Base-by-base conservation (phyloP, 2,329 filamentous ascomycete genomes). In the Tolypocladium pustulatum region DNA sequence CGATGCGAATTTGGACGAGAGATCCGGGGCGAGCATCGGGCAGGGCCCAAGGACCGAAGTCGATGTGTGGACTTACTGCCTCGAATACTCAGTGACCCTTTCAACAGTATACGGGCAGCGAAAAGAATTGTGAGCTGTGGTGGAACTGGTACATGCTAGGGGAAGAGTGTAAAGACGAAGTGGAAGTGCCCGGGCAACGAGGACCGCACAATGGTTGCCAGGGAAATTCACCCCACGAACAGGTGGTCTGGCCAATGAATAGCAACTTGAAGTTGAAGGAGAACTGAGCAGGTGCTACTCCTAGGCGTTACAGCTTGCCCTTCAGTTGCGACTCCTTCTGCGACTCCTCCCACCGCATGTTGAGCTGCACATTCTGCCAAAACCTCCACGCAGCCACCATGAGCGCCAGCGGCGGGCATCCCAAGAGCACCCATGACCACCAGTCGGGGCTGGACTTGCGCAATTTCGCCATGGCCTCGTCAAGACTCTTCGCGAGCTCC, bases 351-450 rank as follows among this genome's bases (percentile, higher is more conserved):
- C 91, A 96, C 60, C 77, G 76, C 71, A 77, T 81, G 73, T 90
- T 89, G 64, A 87, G 85, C 66, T 77, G 80, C 68, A 82, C 80
- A 73, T 92, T 94, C 68, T 84, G 78, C 75, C 86, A 86, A 69
- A 90, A 84, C 65, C 82, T 86, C 86, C 87, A 92, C 34, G 83
- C 73, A 0, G 85, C 90, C 59, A 86, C 81, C 13, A 81, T 74
- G 25, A 86, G 81, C 1, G 87, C 92, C 63, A 95, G 67, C 46
- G 91, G 91, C 63, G 93, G 93, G 68, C 82, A 88, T 43, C 87
- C 73, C 63, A 86, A 75, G 62, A 87, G 69, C 63, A 88, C 59
- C 82, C 84, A 88, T n/a, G 84, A 84, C 93, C 94, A 97, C 90
- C 91, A 95, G 61, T 76, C 73, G 8, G 90, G 90, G 71, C 88